phyloP scores from a whole-genome alignment of 441 rosid genomes.

The Brassica balearica region DNA sequence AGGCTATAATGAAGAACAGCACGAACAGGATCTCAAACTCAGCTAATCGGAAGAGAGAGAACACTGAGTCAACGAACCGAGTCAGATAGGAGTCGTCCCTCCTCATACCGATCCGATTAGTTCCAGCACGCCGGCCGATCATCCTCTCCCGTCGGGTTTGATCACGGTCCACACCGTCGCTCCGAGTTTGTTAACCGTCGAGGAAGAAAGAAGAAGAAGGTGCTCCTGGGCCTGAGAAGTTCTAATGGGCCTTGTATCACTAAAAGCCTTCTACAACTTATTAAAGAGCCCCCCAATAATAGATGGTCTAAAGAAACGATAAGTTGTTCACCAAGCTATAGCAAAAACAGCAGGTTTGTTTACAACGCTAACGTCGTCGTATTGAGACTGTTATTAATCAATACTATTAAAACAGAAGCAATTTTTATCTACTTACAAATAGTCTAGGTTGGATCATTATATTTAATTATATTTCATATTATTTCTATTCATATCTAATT shows the following conservation, averaged over 20 bases:
- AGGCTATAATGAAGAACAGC: slow-evolving; percentile 66
- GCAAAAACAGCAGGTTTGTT: not conserved
- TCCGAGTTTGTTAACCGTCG: slow-evolving; percentile 2
- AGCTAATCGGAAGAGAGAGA: slow-evolving; percentile 55
- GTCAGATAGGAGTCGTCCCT: slow-evolving; percentile 58
- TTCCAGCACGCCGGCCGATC: slow-evolving; percentile 55
- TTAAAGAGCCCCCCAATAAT: not conserved
- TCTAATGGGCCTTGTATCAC: slow-evolving; percentile 20
- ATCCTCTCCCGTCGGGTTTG: slow-evolving; percentile 4
- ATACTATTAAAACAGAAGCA: no score
- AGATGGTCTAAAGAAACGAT: not conserved
- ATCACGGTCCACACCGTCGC: slow-evolving; percentile 6
- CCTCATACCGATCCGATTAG: slow-evolving; percentile 46
- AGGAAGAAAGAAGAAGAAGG: not conserved
- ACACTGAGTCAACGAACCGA: slow-evolving; percentile 57
- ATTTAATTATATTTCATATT: no score
- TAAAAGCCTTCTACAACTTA: not conserved
- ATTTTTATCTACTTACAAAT: no score
- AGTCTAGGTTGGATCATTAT: no score
- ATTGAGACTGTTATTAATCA: not conserved
- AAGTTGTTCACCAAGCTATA: not conserved
- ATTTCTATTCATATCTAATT: no score
- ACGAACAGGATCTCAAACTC: slow-evolving; percentile 84
- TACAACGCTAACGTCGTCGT: not conserved
- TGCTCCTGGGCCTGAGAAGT: not conserved